A percentile compares a stretch with the other conserved stretches of the same genome.
Evolutionary conservation across 176 grass and related monocot species (phyloP).

Genomic region (Puya raimondii): DNA sequence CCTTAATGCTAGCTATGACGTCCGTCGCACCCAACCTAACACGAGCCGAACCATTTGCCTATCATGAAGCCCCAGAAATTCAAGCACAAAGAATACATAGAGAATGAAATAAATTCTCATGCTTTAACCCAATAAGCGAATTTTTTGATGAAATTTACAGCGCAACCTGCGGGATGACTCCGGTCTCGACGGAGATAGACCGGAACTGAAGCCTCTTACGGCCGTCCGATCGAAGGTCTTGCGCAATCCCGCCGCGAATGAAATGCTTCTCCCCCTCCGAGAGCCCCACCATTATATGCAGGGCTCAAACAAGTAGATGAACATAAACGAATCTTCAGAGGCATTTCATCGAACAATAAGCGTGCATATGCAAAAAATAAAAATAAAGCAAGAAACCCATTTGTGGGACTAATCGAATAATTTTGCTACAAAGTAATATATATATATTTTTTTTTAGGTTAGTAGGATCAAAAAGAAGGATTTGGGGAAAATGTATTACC

Average conservation of each 20-base stretch:
- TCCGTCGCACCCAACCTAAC: constrained; percentile 67
- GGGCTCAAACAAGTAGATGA: background rate
- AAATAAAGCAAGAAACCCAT: too few species aligned
- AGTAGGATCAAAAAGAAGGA: too few species aligned
- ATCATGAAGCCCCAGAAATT: constrained; percentile 1
- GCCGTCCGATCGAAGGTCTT: constrained; percentile 66
- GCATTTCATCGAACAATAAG: background rate
- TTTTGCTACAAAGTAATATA: too few species aligned
- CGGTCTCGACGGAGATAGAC: constrained; percentile 51
- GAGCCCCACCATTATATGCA: constrained; percentile 53
- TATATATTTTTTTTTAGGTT: too few species aligned
- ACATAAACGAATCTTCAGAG: background rate
- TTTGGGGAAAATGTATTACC: too few species aligned
- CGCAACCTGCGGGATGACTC: constrained; percentile 72
- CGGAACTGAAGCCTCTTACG: constrained; percentile 64
- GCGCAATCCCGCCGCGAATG: constrained; percentile 48
- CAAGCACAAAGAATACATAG: background rate
- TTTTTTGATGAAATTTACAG: background rate
- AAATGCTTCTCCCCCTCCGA: constrained; percentile 76
- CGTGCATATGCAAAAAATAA: background rate
- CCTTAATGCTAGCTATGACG: constrained; percentile 88
- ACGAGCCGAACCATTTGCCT: constrained; percentile 75
- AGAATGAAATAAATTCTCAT: background rate
- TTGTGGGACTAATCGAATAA: too few species aligned
- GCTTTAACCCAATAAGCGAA: background rate